Base-by-base conservation (phyloP, 2,329 filamentous ascomycete genomes). In the Fonsecaea nubica region DNA sequence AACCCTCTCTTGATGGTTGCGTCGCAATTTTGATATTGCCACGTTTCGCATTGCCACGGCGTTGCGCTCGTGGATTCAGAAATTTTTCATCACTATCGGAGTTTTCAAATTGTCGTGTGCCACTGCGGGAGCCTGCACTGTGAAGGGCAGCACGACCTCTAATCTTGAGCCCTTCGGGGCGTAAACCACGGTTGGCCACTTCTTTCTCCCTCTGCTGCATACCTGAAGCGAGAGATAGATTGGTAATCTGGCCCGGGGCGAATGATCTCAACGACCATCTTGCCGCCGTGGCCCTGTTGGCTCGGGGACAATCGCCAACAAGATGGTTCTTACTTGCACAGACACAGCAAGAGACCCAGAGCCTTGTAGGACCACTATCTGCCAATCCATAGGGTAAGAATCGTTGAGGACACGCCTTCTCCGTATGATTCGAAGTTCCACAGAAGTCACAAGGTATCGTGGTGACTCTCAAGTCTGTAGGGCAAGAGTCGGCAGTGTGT, bases 391-490 rank as follows among this genome's bases (percentile, higher is more conserved):
- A 9, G 33, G 59, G 77, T 12, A 78, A 72, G 64, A 79, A 92
- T 30, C 89, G 78, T 56, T 82, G 79, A 61, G 85, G 82, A 75
- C 90, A 92, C 2, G 83, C 77, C 12, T 80, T 74, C 73, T 92
- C 90, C 8, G 83, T 71, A 72, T 92, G 90, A 8, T 83, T 80
- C 2, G 73, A 69, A 6, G 82, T 82, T 45, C 79, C 79, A 76
- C 90, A 92, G 38, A 87, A 79, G 10, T 86, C 85, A 74, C 90
- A 92, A 2, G 83, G 82, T 55, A 84, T 78, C 25, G 82, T 81
- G 63, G 89, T 86, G 15, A 82, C 81, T 68, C 83, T 83, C 15
- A 90, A 80, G 67, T 87, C 86, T 68, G 89, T 86, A 1, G 76
- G 72, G 73, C 90, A 92, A 7, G 77, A 71, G 0, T 76, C 71